Evolutionary conservation across 495 filamentous ascomycete species (phyloP).

Genomic region (Cercophora scortea): DNA sequence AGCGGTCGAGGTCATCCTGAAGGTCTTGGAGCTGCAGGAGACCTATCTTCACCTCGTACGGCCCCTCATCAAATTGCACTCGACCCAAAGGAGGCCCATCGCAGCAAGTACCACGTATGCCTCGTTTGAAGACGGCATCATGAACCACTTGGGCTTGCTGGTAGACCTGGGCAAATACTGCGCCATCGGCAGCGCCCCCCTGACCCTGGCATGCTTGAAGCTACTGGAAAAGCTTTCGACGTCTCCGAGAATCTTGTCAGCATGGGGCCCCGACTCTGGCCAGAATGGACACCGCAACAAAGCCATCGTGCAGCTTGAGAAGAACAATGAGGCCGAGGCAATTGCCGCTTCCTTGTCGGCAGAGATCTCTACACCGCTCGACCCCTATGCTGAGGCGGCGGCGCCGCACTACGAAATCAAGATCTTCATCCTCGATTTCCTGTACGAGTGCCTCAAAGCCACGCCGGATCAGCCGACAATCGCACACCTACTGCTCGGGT

Average conservation of each 20-base stretch:
- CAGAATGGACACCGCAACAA: conserved; percentile 59
- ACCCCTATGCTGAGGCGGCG: conserved; percentile 54
- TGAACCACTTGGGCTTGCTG: conserved; percentile 68
- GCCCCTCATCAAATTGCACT: conserved; percentile 53
- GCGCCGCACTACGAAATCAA: conserved; percentile 69
- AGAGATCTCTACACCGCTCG: conserved; percentile 55
- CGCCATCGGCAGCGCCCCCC: conserved; percentile 64
- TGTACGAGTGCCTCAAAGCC: conserved; percentile 67
- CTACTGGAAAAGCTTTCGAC: conserved; percentile 79
- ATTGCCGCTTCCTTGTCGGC: conserved; percentile 59
- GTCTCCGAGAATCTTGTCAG: conserved; percentile 63
- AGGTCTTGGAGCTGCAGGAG: conserved; percentile 75
- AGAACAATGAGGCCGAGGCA: conserved; percentile 58
- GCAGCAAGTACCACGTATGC: conserved; percentile 67
- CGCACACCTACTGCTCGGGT: conserved; percentile 86
- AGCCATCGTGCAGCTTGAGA: conserved; percentile 69
- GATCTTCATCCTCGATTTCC: conserved; percentile 67
- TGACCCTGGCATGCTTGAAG: conserved; percentile 68
- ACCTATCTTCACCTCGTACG: conserved; percentile 85
- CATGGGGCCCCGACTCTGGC: conserved; percentile 40
- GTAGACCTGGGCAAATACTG: conserved; percentile 77
- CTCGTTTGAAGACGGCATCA: conserved; percentile 85
- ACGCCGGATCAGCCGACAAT: conserved; percentile 67
- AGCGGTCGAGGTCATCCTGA: conserved; percentile 71
- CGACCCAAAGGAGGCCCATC: conserved; percentile 22